Percentiles rank a stretch among this genome's conserved stretches.
These are phyloP conservation scores for Phoenix dactylifera DNA, from an alignment of 176 grass and related monocot species.

Conservation along the genomic window DNA sequence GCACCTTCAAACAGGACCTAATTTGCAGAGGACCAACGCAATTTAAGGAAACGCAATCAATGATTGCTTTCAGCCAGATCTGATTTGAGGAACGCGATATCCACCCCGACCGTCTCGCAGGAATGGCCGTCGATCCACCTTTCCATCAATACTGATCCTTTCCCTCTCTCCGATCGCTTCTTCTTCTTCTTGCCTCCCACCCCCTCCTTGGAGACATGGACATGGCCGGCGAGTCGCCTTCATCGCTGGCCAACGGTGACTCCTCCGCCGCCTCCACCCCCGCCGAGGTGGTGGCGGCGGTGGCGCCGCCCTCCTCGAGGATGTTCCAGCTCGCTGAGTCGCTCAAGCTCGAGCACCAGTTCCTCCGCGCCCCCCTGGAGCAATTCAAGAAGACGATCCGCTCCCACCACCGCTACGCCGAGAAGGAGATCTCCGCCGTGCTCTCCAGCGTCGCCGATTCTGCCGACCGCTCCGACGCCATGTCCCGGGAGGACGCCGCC, in stretches of 20 bases:
- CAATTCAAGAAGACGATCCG: conserved; percentile 60
- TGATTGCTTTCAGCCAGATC: no score
- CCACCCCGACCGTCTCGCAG: no score
- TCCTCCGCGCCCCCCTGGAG: conserved; percentile 79
- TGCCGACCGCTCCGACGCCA: neutral
- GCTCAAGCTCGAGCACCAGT: conserved; percentile 74
- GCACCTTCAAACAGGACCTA: no score
- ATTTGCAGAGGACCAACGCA: no score
- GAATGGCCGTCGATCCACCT: no score
- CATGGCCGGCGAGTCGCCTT: conserved; percentile 76
- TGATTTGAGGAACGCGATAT: no score
- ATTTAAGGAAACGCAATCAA: no score
- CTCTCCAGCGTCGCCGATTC: conserved; percentile 39
- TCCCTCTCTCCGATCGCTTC: no score
- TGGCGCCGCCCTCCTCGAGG: conserved; percentile 19
- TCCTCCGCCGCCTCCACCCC: conserved; percentile 5
- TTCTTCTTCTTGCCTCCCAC: no score
- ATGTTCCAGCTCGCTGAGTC: conserved; percentile 50
- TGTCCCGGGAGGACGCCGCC: conserved; percentile 25
- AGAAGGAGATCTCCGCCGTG: conserved; percentile 76
- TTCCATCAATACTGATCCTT: no score
- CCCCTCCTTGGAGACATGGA: conserved; percentile 32
- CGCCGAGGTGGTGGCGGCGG: neutral
- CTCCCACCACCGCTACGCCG: conserved; percentile 52
- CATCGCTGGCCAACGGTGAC: conserved; percentile 20